Evolutionary conservation across 129 eudicot species (phyloP).

Genomic region (carrot (Daucus carota)): DNA sequence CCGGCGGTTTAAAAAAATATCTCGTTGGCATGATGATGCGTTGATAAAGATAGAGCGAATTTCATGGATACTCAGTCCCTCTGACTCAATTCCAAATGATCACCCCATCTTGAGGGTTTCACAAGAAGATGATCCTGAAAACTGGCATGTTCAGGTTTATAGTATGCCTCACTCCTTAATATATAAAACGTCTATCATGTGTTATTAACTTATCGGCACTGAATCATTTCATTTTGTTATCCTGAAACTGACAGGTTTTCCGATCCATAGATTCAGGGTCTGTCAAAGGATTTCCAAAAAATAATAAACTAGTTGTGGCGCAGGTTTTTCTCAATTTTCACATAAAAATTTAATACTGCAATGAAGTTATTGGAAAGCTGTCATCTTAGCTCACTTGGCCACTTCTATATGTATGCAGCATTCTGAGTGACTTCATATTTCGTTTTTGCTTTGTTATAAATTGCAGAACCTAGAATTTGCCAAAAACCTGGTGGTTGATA

Average conservation of each 20-base stretch:
- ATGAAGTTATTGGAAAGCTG: background rate
- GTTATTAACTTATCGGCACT: background rate
- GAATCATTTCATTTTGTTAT: constrained; percentile 13
- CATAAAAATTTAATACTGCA: background rate
- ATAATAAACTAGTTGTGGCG: constrained; percentile 34
- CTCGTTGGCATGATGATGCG: constrained; percentile 64
- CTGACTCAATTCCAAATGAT: constrained; percentile 19
- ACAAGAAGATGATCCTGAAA: constrained; percentile 51
- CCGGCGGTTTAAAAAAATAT: constrained; percentile 32
- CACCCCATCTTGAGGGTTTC: constrained; percentile 35
- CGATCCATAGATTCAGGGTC: constrained; percentile 80
- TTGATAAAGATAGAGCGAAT: constrained; percentile 45
- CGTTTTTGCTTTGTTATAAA: background rate
- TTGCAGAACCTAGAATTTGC: constrained; percentile 53
- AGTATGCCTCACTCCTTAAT: background rate
- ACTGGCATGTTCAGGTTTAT: constrained; percentile 71
- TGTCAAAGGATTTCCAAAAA: constrained; percentile 60
- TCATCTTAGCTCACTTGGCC: background rate
- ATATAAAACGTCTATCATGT: background rate
- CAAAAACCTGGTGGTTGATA: constrained; percentile 52
- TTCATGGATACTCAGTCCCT: constrained; percentile 53
- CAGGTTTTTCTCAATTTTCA: constrained; percentile 33
- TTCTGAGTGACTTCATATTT: background rate
- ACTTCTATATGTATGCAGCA: background rate
- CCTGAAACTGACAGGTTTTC: constrained; percentile 36